Conservation (phyloP, 257 asterid species). For the Capsicum baccatum region DNA sequence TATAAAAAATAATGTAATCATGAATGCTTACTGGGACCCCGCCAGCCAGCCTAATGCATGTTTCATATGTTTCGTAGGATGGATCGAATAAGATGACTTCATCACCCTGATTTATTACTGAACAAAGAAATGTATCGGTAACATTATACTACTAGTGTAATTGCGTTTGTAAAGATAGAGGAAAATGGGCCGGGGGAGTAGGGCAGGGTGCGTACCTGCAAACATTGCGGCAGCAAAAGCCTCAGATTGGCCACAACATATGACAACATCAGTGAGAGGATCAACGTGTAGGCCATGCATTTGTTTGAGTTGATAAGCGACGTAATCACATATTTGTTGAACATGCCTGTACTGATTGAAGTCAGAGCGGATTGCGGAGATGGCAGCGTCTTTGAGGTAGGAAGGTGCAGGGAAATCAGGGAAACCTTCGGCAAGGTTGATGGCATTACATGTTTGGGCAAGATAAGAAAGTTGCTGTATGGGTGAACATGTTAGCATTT, state of each 20-base stretch:
- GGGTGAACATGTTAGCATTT: constrained; percentile 63
- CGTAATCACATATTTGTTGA: constrained; percentile 72
- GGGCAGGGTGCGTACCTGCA: constrained; percentile 47
- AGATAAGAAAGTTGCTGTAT: constrained; percentile 74
- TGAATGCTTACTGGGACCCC: constrained; percentile 78
- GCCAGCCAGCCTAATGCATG: constrained; percentile 87
- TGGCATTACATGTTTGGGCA: constrained; percentile 78
- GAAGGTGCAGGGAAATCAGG: constrained; percentile 87
- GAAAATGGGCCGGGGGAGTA: no score
- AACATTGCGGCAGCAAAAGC: constrained; percentile 87
- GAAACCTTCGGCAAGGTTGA: constrained; percentile 91
- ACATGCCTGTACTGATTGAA: constrained; percentile 95
- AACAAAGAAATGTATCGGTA: constrained; percentile 2
- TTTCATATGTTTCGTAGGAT: constrained; percentile 76
- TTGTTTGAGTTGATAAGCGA: constrained; percentile 64
- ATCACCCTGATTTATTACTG: constrained; percentile 82
- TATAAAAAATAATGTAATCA: not conserved
- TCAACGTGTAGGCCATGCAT: constrained; percentile 67
- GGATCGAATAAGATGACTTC: constrained; percentile 93
- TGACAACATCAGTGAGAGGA: constrained; percentile 69
- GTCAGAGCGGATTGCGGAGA: constrained; percentile 78
- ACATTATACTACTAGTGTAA: not conserved
- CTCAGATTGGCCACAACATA: constrained; percentile 94
- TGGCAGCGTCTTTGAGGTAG: constrained; percentile 70
- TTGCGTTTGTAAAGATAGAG: no score